A percentile compares a stretch with the other conserved stretches of the same genome.
These are phyloP conservation scores for Allium fistulosum DNA, from an alignment of 106 monocot species.

Conservation along the genomic window DNA sequence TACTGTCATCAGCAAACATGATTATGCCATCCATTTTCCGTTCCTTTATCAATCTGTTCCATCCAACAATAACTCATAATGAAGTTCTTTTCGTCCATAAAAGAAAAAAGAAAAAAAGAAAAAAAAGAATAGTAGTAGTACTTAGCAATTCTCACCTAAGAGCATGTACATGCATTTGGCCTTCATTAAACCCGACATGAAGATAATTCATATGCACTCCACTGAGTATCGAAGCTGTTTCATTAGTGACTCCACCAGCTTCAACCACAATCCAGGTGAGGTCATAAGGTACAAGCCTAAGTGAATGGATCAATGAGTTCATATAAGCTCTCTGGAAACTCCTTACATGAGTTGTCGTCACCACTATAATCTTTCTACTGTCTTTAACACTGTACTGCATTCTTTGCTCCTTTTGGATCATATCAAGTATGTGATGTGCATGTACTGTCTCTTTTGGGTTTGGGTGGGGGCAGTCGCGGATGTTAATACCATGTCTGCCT, in stretches of 20 bases:
- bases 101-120: too few species aligned
- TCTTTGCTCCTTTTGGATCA: conserved; percentile 82
- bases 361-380: conserved; percentile 33
- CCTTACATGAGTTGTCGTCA: conserved; percentile 77
- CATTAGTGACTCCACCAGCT: conserved; percentile 62
- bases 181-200: conserved; percentile 55
- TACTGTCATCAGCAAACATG: conserved; percentile 78
- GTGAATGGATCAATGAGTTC: conserved; percentile 56
- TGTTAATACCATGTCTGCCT: conserved; percentile 86
- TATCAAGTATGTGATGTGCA: conserved; percentile 65
- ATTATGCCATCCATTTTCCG: conserved; percentile 63
- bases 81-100: too few species aligned
- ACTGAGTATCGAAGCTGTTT: conserved; percentile 31
- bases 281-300: conserved; percentile 62
- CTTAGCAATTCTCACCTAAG: conserved; percentile 34
- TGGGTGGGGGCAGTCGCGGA: conserved; percentile 94
- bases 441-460: conserved; percentile 58
- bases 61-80: background rate
- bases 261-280: conserved; percentile 90
- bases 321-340: conserved; percentile 83
- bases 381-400: conserved; percentile 39
- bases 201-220: conserved; percentile 28
- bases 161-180: conserved; percentile 61
- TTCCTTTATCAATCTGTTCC: conserved; percentile 46
- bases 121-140: too few species aligned